These are phyloP conservation scores for Termitomyces sp. DNA, from an alignment of 768 basidiomycete species.

Conservation along the genomic window DNA sequence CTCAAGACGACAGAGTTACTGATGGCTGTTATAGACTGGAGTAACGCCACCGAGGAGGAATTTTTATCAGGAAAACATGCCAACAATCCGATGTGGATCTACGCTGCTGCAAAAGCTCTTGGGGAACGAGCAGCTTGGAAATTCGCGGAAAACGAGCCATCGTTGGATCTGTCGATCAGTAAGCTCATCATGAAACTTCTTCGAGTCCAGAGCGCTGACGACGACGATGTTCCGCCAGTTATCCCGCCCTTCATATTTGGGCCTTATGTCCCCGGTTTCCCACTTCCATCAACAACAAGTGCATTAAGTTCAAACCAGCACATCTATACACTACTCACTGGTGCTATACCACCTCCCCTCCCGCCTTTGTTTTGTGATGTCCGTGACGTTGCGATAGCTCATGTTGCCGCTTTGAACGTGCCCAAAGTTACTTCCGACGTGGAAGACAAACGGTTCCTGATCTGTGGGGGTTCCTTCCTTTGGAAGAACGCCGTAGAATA, in stretches of 20 bases:
- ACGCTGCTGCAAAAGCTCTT: constrained; percentile 32
- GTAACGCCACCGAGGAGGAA: constrained; percentile 24
- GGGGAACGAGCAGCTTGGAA: constrained; percentile 37
- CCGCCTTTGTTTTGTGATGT: constrained; percentile 25
- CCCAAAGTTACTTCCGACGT: constrained; percentile 15
- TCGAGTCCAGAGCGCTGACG: not conserved
- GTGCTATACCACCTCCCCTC: constrained; percentile 17
- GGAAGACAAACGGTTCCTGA: constrained; percentile 29
- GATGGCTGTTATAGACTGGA: constrained; percentile 27
- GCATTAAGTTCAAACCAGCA: constrained; percentile 22
- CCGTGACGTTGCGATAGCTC: constrained; percentile 28
- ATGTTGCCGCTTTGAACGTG: constrained; percentile 24
- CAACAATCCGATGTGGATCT: constrained; percentile 19
- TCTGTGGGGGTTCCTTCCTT: constrained; percentile 18
- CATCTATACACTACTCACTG: constrained; percentile 24
- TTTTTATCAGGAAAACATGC: constrained; percentile 17
- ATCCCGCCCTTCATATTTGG: constrained; percentile 31
- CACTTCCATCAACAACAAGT: constrained; percentile 12
- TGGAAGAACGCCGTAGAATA: constrained; percentile 20
- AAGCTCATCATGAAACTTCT: constrained; percentile 7
- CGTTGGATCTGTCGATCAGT: constrained; percentile 32
- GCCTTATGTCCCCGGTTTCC: constrained; percentile 23
- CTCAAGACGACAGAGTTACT: not conserved
- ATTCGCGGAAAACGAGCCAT: constrained; percentile 32
- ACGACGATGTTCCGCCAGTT: constrained; percentile 18